Evolutionary conservation across 768 basidiomycete genomes (phyloP).

Genomic region (Leucocoprinus sp.): DNA sequence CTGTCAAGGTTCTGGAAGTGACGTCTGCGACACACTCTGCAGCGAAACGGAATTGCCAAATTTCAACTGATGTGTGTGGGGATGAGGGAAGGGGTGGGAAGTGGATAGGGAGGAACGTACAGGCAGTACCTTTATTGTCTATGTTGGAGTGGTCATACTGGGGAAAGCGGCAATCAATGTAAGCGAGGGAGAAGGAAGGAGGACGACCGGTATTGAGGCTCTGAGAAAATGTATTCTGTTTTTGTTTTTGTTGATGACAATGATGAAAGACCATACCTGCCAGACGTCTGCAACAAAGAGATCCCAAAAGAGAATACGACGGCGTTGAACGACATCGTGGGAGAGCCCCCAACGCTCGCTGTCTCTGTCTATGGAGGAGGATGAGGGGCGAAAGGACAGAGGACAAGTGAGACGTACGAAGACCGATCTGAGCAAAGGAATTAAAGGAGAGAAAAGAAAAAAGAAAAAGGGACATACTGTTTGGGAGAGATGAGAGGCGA

Average conservation of each 20-base stretch:
- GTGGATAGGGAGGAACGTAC: no score
- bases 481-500: no score
- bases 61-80: constrained; percentile 38
- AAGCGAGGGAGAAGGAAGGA: constrained; percentile 53
- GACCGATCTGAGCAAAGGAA: constrained; percentile 43
- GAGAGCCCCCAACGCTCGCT: constrained; percentile 63
- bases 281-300: no score
- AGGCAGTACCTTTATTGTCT: no score
- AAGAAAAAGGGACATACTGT: constrained; percentile 38
- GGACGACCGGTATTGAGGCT: constrained; percentile 64
- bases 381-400: constrained; percentile 5
- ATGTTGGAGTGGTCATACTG: no score
- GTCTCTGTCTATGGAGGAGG: constrained; percentile 46
- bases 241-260: no score
- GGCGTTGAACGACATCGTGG: constrained; percentile 42
- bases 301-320: constrained; percentile 68
- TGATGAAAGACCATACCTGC: no score
- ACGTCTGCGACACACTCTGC: constrained; percentile 61
- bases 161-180: constrained; percentile 61
- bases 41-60: constrained; percentile 63
- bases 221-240: no score
- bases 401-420: constrained; percentile 37
- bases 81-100: no score
- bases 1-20: constrained; percentile 63
- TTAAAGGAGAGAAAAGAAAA: constrained; percentile 4